Conservation (phyloP, 805 yeast genomes). For the Alloascoidea africana region DNA sequence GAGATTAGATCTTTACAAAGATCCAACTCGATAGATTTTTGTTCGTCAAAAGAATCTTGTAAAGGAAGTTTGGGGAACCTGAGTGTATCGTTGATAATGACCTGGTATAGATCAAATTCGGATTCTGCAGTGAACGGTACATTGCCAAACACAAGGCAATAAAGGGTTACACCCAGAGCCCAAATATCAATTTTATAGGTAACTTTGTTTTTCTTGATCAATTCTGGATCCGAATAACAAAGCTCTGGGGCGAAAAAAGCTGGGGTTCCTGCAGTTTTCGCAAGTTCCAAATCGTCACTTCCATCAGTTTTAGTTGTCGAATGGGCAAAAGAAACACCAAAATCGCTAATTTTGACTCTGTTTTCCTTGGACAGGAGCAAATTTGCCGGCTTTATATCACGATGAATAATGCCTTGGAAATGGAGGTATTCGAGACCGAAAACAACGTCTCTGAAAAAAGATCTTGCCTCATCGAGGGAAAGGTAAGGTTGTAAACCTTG, state of each 20-base stretch:
- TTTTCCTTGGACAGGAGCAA: slow-evolving; percentile 44
- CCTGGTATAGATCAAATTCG: slow-evolving; percentile 61
- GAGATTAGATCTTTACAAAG: neutral
- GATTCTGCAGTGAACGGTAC: slow-evolving; percentile 75
- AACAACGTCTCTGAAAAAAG: slow-evolving; percentile 50
- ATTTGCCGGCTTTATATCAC: slow-evolving; percentile 89
- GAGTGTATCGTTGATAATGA: slow-evolving; percentile 37
- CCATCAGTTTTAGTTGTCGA: slow-evolving; percentile 19
- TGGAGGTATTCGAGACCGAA: slow-evolving; percentile 71
- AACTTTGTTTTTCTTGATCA: slow-evolving; percentile 39
- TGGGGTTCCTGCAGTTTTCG: slow-evolving; percentile 91
- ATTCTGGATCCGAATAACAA: slow-evolving; percentile 30
- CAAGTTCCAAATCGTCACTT: slow-evolving; percentile 42
- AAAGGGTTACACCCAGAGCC: slow-evolving; percentile 90
- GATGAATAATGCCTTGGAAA: slow-evolving; percentile 59
- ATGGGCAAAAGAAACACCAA: slow-evolving; percentile 62
- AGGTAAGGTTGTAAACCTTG: slow-evolving; percentile 21
- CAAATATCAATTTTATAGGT: slow-evolving; percentile 80
- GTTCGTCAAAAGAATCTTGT: no score
- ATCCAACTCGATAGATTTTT: slow-evolving; percentile 4
- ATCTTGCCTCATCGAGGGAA: no score
- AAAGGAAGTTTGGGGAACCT: no score
- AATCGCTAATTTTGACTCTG: slow-evolving; percentile 69
- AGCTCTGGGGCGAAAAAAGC: slow-evolving; percentile 93
- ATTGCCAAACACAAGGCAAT: slow-evolving; percentile 68